Evolutionary conservation across 2,329 filamentous ascomycete species (phyloP).

Genomic region (Rhynchosporium graminicola): DNA sequence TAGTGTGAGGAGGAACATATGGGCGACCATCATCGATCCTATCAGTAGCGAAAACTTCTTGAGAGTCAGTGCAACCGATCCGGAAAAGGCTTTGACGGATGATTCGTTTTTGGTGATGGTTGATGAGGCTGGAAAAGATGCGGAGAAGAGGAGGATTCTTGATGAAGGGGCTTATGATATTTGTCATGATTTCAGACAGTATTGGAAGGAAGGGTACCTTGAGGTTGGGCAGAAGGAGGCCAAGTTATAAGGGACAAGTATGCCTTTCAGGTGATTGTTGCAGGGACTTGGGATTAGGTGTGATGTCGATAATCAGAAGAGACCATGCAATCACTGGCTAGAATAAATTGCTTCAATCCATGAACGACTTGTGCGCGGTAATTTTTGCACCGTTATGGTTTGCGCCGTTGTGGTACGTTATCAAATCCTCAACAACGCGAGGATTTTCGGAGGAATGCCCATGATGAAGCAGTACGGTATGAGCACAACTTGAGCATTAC

Average conservation of each 20-base stretch:
- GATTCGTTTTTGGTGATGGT: constrained; percentile 43
- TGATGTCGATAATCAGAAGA: no score
- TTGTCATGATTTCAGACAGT: constrained; percentile 41
- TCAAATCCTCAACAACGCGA: no score
- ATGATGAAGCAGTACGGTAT: no score
- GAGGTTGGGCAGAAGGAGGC: neutral
- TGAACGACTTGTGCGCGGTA: no score
- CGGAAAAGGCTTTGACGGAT: constrained; percentile 41
- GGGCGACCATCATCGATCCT: constrained; percentile 43
- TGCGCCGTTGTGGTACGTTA: no score
- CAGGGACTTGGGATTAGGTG: neutral
- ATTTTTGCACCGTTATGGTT: no score
- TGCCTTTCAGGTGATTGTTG: neutral
- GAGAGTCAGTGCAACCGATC: constrained; percentile 41
- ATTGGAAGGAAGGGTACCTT: constrained; percentile 30
- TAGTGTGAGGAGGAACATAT: constrained; percentile 42
- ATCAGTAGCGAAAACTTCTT: constrained; percentile 45
- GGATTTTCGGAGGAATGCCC: no score
- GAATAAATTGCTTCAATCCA: no score
- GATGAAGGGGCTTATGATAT: constrained; percentile 39
- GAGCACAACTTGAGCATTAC: no score
- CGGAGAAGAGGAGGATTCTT: constrained; percentile 35
- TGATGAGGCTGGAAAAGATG: constrained; percentile 35
- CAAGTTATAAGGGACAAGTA: constrained; percentile 8
- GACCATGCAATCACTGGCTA: no score